A percentile compares a stretch with the other conserved stretches of the same genome.
These are phyloP conservation scores for Mariannaea elegans DNA, from an alignment of 2,329 filamentous ascomycete species.

Conservation along the genomic window DNA sequence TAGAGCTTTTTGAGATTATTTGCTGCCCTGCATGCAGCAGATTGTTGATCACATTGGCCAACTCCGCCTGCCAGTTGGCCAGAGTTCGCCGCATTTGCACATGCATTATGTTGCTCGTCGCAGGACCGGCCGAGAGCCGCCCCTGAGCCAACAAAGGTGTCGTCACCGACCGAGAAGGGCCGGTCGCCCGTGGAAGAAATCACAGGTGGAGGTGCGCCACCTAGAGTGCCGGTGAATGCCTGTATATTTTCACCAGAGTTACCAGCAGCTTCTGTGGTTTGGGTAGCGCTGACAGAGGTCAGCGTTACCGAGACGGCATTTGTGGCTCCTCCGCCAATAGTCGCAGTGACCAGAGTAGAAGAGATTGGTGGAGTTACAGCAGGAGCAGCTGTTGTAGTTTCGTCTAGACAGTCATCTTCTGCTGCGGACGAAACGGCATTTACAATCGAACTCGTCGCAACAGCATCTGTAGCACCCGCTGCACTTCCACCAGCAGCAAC, in stretches of 20 bases:
- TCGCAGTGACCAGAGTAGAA: background rate
- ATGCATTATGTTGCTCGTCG: conserved; percentile 60
- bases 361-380: background rate
- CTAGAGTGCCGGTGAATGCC: conserved; percentile 54
- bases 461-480: background rate
- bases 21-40: conserved; percentile 12
- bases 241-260: conserved; percentile 51
- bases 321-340: background rate
- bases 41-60: conserved; percentile 20
- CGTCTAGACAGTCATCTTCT: background rate
- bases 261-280: conserved; percentile 10
- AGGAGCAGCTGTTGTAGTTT: background rate
- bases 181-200: conserved; percentile 47
- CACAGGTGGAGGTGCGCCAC: conserved; percentile 54
- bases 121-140: conserved; percentile 59
- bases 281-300: conserved; percentile 1
- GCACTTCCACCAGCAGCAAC: conserved; percentile 11
- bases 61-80: conserved; percentile 43
- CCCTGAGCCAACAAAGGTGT: conserved; percentile 59
- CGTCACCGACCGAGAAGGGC: conserved; percentile 62
- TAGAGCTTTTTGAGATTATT: conserved; percentile 6
- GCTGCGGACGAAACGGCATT: background rate
- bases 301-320: conserved; percentile 5
- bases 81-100: conserved; percentile 58
- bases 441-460: background rate